Conservation (phyloP, 2,329 filamentous ascomycete genomes). For the Cordyceps militaris region DNA sequence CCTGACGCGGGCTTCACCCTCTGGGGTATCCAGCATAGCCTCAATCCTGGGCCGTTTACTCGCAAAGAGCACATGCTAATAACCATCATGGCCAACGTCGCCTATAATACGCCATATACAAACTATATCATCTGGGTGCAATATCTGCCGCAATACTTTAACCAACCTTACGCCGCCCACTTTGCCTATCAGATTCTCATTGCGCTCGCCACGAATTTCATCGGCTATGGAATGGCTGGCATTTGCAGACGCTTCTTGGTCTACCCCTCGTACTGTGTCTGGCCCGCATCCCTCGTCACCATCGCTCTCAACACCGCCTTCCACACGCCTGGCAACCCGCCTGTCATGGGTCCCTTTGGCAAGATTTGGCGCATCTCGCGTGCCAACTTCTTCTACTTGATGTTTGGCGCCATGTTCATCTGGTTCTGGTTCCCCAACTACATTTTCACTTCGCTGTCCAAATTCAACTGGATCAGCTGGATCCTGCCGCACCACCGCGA, state of each 20-base stretch:
- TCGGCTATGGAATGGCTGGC: slow-evolving; percentile 55
- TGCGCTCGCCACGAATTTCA: slow-evolving; percentile 48
- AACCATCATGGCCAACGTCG: slow-evolving; percentile 55
- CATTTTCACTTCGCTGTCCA: slow-evolving; percentile 43
- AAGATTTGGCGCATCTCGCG: slow-evolving; percentile 40
- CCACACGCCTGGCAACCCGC: slow-evolving; percentile 37
- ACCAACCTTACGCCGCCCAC: slow-evolving; percentile 45
- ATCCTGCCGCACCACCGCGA: slow-evolving; percentile 41
- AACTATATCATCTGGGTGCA: slow-evolving; percentile 51
- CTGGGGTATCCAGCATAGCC: slow-evolving; percentile 38
- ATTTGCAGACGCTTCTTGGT: slow-evolving; percentile 47
- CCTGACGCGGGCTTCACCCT: slow-evolving; percentile 44
- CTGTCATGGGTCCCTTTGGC: slow-evolving; percentile 36
- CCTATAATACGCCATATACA: slow-evolving; percentile 46
- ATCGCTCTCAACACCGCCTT: slow-evolving; percentile 49
- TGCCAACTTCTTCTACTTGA: slow-evolving; percentile 44
- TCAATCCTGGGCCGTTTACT: slow-evolving; percentile 51
- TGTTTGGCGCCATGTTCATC: slow-evolving; percentile 46
- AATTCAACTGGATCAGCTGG: slow-evolving; percentile 53
- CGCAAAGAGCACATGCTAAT: slow-evolving; percentile 57
- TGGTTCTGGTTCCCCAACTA: slow-evolving; percentile 55
- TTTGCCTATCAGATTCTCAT: slow-evolving; percentile 50
- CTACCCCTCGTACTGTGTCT: slow-evolving; percentile 49
- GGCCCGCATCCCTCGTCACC: slow-evolving; percentile 49
- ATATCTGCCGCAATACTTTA: slow-evolving; percentile 44